Conservation (phyloP, 2,329 filamentous ascomycete species). For the Aspergillus fructus region DNA sequence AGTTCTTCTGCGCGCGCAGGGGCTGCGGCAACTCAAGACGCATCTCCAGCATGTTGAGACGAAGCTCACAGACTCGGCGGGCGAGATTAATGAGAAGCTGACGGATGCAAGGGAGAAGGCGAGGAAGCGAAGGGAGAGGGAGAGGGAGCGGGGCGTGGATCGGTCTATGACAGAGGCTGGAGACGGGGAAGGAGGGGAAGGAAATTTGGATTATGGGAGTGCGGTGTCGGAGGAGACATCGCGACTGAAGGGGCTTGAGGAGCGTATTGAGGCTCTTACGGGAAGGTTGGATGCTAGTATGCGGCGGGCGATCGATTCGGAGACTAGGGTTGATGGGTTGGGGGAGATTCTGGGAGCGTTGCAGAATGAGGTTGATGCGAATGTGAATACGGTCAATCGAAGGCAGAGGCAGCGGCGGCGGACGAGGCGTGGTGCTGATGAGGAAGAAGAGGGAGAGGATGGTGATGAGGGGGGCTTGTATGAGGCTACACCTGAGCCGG, state of each 20-base stretch:
- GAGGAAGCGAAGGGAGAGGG: conserved; percentile 35
- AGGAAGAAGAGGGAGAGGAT: conserved; percentile 25
- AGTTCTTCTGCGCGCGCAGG: conserved; percentile 42
- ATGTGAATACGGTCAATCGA: conserved; percentile 23
- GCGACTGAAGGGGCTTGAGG: conserved; percentile 43
- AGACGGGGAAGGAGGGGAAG: conserved; percentile 20
- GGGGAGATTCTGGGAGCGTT: conserved; percentile 46
- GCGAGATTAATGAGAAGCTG: conserved; percentile 57
- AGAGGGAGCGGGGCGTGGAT: conserved; percentile 14
- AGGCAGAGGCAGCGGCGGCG: conserved; percentile 31
- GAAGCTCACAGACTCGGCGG: conserved; percentile 51
- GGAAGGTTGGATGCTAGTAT: conserved; percentile 58
- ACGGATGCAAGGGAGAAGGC: conserved; percentile 39
- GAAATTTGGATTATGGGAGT: conserved; percentile 27
- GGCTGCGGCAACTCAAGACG: conserved; percentile 47
- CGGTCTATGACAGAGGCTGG: conserved; percentile 20
- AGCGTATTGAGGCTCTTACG: conserved; percentile 53
- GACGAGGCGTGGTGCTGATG: conserved; percentile 17
- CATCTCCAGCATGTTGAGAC: conserved; percentile 49
- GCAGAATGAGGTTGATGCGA: conserved; percentile 35
- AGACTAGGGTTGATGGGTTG: conserved; percentile 47
- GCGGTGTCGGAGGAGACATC: conserved; percentile 39
- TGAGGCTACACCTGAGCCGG: conserved; percentile 41
- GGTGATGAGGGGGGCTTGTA: conserved; percentile 40
- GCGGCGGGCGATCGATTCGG: conserved; percentile 58